These are phyloP conservation scores for Candida sojae DNA, from an alignment of 1,139 yeast genomes.

Conservation along the genomic window DNA sequence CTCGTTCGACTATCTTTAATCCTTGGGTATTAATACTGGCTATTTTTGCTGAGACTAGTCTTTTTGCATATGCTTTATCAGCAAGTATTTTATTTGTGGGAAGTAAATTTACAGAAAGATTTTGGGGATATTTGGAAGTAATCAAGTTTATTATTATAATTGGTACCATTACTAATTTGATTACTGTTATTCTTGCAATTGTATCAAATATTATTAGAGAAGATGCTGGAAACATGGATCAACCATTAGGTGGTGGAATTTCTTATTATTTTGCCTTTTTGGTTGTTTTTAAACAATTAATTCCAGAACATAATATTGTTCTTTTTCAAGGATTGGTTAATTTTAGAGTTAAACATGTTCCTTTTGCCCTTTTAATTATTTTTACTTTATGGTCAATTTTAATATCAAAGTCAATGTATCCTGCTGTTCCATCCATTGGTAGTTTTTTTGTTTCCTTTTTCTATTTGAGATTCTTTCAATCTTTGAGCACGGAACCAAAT, in stretches of 20 bases:
- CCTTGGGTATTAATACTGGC: conserved; percentile 82
- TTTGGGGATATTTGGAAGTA: conserved; percentile 64
- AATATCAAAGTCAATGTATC: conserved; percentile 42
- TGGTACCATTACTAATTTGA: conserved; percentile 61
- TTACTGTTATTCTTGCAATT: conserved; percentile 45
- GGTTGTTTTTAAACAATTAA: conserved; percentile 83
- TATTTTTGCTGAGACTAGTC: conserved; percentile 66
- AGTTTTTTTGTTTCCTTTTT: conserved; percentile 73
- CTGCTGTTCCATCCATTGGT: conserved; percentile 64
- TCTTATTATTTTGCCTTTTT: conserved; percentile 73
- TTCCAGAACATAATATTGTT: conserved; percentile 83
- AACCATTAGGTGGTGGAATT: conserved; percentile 70
- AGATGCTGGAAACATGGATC: conserved; percentile 41
- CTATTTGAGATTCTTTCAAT: conserved; percentile 76
- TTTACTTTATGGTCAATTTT: conserved; percentile 49
- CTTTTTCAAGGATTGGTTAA: conserved; percentile 64
- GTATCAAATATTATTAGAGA: conserved; percentile 38
- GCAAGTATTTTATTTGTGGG: conserved; percentile 54
- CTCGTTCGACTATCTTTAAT: conserved; percentile 55
- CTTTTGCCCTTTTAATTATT: conserved; percentile 55
- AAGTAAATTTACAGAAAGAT: conserved; percentile 49
- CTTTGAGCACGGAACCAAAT: conserved; percentile 38
- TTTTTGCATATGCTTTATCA: conserved; percentile 53
- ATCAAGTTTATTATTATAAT: conserved; percentile 58
- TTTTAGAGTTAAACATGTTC: conserved; percentile 72